Evolutionary conservation across 106 monocot species (phyloP), one percentile per base, ranked within the genome.

Genomic region (Dendrobium catenatum): DNA sequence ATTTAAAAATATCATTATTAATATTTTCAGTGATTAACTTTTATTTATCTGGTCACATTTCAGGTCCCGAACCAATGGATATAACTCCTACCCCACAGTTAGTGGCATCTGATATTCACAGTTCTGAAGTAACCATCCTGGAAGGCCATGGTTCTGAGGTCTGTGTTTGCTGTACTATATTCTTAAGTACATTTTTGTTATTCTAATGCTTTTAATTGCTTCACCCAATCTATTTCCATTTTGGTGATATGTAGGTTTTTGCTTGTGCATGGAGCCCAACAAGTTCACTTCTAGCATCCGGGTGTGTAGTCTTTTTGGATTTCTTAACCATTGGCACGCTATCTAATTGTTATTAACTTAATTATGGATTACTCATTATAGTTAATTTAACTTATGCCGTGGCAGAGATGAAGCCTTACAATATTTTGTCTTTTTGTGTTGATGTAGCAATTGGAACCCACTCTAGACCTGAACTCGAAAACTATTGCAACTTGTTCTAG

Each of bases 91-190:
- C 48, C 55, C 79, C 73, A 80, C 79, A 67, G 68, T 58, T 81
- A 43, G 43, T 77, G 6, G 61, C 86, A 82, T 81, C 40, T 83
- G 95, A 90, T 83, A 93, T 99, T 77, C 78, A 80, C 41, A 88
- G 81, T 79, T 86, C 93, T 51, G 91, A 99, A 78, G 95, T 99
- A 11, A 91, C 88, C 51, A 88, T 95, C 78, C 77, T 99, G 83
- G 95, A 99, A 89, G 99, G 99, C 31, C 99, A 99, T 78, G 89
- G 82, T 75, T 95, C 95, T 75, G 99, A 99, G 99, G 99, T 97
- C 11, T 73, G 79, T 29, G 55, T 49, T 77, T 56, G 15, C 42
- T 56, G 6, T 59, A 22, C 42, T n/a, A 5, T 77, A 49, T 43
- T 11, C 54, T 49, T 77, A 2, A 54, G 13, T 18, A 77, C 6